Base-by-base conservation (phyloP, 2,329 filamentous ascomycete species). In the Aspergillus floridensis region DNA sequence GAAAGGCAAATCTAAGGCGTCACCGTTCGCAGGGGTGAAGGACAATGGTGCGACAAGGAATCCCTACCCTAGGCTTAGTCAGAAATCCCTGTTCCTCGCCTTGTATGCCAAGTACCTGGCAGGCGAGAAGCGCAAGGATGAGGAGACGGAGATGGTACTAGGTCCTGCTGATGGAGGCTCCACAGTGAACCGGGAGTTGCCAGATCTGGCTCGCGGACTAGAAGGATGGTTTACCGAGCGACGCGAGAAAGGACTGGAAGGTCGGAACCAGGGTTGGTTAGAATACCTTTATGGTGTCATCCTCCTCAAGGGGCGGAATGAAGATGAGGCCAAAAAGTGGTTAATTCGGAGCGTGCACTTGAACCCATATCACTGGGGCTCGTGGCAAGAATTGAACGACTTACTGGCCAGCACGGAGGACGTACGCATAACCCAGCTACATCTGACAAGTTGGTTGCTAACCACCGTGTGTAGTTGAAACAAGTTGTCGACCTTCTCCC, bases 131-230 rank as follows among this genome's bases (percentile, higher is more conserved):
- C 87, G 91, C 65, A 96, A 93, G 76, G 91, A 96, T 68, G 95
- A 99, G 75, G 93, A 98, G 59, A 92, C 91, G 22, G 95, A 99
- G 77, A 97, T 97, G 90, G 91, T 99, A 53, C 86, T 98, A 77
- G 95, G 95, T 0, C 93, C 95, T 1, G 88, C 93, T 59, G 95
- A 99, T 75, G 87, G 92, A 14, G 92, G 93, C 1, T 88, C 88
- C 32, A 90, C 91, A 1, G 77, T 86, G 60, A 99, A 99, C 74
- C 92, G 92, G 73, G 92, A 98, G 73, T 79, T 99, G 31, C 82
- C 89, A 2, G 82, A 85, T 0, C 85, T 98, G 41, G 88, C 89
- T 21, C 85, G 88, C 6, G 88, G 89, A 32, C 79, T 99, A 32
- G 88, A 95, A 65, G 84, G 86, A 22, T 96, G 92, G 88, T 93